Conservation (phyloP, 2,329 filamentous ascomycete genomes). For the Penicillium sp. region DNA sequence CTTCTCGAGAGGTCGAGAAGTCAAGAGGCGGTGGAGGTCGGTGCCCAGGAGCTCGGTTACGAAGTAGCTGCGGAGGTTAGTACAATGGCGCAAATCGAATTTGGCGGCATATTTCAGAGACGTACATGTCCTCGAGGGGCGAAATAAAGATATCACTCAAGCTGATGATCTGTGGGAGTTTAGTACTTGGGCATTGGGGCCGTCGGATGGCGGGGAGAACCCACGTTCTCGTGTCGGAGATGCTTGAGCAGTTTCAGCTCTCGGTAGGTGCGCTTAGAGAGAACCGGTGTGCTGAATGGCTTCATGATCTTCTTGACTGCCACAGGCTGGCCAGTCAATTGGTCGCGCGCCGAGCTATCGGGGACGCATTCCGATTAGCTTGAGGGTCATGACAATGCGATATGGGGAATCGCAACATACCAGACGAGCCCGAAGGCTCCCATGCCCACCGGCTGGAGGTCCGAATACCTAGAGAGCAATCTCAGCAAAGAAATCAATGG, state of each 20-base stretch:
- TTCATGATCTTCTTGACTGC: conserved; percentile 99
- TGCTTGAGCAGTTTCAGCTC: conserved; percentile 98
- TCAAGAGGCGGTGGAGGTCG: conserved; percentile 90
- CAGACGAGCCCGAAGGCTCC: conserved; percentile 97
- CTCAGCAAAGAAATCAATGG: not conserved
- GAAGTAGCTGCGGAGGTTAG: conserved; percentile 65
- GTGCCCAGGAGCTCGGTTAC: conserved; percentile 97
- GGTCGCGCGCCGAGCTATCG: conserved; percentile 85
- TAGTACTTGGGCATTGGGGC: conserved; percentile 1
- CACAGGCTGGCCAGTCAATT: conserved; percentile 93
- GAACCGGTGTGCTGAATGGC: conserved; percentile 97
- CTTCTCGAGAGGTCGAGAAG: conserved; percentile 92
- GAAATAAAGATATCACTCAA: conserved; percentile 99
- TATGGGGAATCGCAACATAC: conserved; percentile 50
- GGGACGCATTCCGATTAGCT: conserved; percentile 15
- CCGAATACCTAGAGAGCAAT: conserved; percentile 68
- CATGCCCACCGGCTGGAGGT: conserved; percentile 98
- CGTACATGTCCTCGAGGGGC: conserved; percentile 94
- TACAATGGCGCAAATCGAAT: not conserved
- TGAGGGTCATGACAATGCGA: not conserved
- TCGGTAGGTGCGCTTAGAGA: conserved; percentile 95
- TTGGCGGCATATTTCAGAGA: conserved; percentile 8
- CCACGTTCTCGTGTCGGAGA: conserved; percentile 89
- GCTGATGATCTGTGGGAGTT: conserved; percentile 70
- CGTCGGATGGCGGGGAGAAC: conserved; percentile 22